A percentile compares a stretch with the other conserved stretches of the same genome.
Evolutionary conservation across 2,329 filamentous ascomycete species (phyloP).

Genomic region (Fusarium sacchari): DNA sequence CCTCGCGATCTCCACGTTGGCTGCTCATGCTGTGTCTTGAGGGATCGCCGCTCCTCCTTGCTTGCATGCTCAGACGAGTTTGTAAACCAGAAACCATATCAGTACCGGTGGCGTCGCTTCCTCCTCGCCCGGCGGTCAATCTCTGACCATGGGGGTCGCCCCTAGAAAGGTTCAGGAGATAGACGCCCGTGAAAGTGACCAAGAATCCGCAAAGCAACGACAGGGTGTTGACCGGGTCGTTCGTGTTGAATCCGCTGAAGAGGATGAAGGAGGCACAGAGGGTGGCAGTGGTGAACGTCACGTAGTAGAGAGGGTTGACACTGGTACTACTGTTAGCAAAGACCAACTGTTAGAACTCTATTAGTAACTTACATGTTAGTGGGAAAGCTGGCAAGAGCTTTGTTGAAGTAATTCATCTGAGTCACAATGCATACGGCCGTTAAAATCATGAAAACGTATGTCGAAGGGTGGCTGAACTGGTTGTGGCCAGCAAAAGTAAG

Average conservation of each 20-base stretch:
- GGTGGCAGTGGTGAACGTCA: conserved; percentile 95
- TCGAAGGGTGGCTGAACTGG: conserved; percentile 93
- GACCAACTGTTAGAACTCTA: neutral
- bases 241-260: conserved; percentile 95
- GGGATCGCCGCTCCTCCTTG: conserved; percentile 77
- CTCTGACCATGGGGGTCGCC: conserved; percentile 84
- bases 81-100: conserved; percentile 90
- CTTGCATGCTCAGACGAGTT: conserved; percentile 93
- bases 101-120: conserved; percentile 84
- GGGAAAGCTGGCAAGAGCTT: conserved; percentile 94
- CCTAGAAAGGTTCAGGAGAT: conserved; percentile 94
- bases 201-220: conserved; percentile 94
- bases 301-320: conserved; percentile 96
- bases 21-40: conserved; percentile 72
- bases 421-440: conserved; percentile 93
- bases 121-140: conserved; percentile 68
- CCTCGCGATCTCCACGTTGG: conserved; percentile 76
- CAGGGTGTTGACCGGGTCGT: conserved; percentile 88
- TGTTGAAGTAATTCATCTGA: conserved; percentile 99
- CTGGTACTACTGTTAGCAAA: conserved; percentile 56
- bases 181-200: conserved; percentile 94
- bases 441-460: conserved; percentile 96
- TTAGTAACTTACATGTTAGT: conserved; percentile 84
- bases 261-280: conserved; percentile 95
- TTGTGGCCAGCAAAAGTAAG: conserved; percentile 93